Evolutionary conservation across 78 protist genomes (phyloP).

Genomic region (Mastigamoeba balamuthi): DNA sequence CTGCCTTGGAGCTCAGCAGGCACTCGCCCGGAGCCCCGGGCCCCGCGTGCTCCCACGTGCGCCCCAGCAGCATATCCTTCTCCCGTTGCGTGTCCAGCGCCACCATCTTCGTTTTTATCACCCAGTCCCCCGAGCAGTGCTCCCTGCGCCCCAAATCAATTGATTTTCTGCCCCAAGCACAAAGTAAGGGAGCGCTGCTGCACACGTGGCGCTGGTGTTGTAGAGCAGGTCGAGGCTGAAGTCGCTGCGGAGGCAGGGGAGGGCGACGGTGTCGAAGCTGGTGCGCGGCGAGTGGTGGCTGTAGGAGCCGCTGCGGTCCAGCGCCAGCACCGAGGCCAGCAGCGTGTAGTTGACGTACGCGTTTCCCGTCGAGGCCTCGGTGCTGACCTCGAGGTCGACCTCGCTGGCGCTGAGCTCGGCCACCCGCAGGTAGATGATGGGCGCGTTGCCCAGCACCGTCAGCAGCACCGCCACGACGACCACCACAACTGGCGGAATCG

Average conservation of each 20-base stretch:
- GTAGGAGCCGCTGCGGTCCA: not conserved
- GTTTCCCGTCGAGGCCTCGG: conserved; percentile 5
- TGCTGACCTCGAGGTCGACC: not conserved
- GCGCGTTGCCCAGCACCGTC: conserved; percentile 47
- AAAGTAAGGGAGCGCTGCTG: no score
- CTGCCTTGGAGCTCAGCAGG: no score
- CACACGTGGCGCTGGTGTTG: no score
- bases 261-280: not conserved
- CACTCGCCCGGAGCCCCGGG: no score
- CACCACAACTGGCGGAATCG: no score
- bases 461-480: conserved; percentile 32
- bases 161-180: no score
- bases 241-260: no score
- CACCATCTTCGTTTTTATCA: no score
- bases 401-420: conserved; percentile 33
- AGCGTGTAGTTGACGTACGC: conserved; percentile 50
- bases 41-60: conserved; percentile 11
- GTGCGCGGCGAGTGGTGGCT: conserved; percentile 25
- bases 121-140: no score
- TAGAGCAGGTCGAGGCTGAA: no score
- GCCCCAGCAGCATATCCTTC: conserved; percentile 45
- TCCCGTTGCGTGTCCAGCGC: conserved; percentile 20
- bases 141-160: no score
- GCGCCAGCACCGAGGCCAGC: not conserved
- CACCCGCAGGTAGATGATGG: conserved; percentile 38